Base-by-base conservation (phyloP, 1,139 yeast genomes). In the Suhomyces taliae region DNA sequence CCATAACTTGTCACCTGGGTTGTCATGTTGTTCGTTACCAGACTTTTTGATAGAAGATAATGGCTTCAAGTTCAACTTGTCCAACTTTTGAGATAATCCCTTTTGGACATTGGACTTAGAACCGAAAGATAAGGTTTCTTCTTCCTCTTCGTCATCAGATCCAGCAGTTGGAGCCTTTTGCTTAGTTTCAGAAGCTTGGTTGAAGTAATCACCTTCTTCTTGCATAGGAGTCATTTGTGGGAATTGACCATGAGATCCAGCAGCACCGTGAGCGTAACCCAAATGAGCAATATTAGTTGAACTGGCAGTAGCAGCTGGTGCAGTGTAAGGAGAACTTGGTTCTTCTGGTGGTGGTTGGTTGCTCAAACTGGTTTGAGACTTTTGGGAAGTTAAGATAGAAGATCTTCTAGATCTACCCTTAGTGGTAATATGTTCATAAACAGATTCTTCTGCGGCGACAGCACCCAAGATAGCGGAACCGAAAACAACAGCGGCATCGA, bases 401-500 rank as follows among this genome's bases (percentile, higher is more conserved):
- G 72, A 61, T 57, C 78, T 68, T 61, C 75, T 70, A 26, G 75
- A 65, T 51, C 70, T 67, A 34, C 74, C 74, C 54, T 59, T 66
- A 37, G 65, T 58, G 36, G 53, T 46, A 42, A 70, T 56, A 52
- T 50, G 69, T 53, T 72, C 79, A 43, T 64, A 62, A 11, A 81
- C 77, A 7, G 79, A 71, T 47, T 76, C 81, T 58, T 81, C 83
- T 2, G 93, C 89, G 7, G 99, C 98, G 53, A 85, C 90, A 2
- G 98, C 97, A 34, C 98, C 99, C 51, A 93, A 76, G 65, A 93
- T 74, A 0, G 99, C 98, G 6, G 97, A 79, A 29, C 99, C 99
- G 61, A 91, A 87, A 6, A 93, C 98, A 40, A 93, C 99, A 2
- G 97, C 96, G 1, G 97, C 95, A 62, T 91, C 98, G 58, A 93